phyloP scores from a whole-genome alignment of 805 yeast genomes.

The baker's yeast (Saccharomyces cerevisiae) region DNA sequence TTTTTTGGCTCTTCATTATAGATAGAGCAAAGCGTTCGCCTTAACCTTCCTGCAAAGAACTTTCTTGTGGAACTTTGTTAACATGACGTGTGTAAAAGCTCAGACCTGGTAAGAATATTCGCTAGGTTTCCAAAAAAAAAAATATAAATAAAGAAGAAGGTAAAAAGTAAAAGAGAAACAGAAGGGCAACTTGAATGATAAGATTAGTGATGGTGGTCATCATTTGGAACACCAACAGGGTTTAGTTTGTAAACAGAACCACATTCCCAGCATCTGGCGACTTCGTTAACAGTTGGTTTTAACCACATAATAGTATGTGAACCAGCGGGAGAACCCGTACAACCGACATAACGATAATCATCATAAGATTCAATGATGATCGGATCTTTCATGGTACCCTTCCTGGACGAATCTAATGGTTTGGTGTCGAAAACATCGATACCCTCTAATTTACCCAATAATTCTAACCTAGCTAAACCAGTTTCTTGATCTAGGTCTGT shows the following conservation, averaged over 20 bases:
- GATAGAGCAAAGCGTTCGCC: background rate
- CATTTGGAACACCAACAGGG: constrained; percentile 73
- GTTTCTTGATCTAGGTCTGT: constrained; percentile 94
- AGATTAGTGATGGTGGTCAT: constrained; percentile 33
- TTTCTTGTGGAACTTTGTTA: background rate
- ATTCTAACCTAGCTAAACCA: constrained; percentile 94
- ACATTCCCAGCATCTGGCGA: constrained; percentile 97
- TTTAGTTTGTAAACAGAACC: constrained; percentile 89
- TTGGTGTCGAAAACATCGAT: constrained; percentile 84
- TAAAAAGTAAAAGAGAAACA: background rate
- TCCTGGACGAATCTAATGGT: constrained; percentile 81
- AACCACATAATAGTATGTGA: constrained; percentile 90
- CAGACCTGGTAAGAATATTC: background rate
- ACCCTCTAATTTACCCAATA: constrained; percentile 91
- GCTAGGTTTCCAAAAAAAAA: background rate
- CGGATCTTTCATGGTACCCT: constrained; percentile 86
- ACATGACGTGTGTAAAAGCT: background rate
- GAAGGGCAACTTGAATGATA: constrained; percentile 1
- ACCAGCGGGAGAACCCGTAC: constrained; percentile 93
- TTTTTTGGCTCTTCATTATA: background rate
- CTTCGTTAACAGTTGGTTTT: constrained; percentile 72
- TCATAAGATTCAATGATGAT: constrained; percentile 83
- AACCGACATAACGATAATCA: constrained; percentile 90
- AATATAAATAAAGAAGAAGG: background rate
- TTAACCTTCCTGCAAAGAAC: background rate